phyloP scores from a whole-genome alignment of 495 filamentous ascomycete genomes.

The Daldinia caldariorum region DNA sequence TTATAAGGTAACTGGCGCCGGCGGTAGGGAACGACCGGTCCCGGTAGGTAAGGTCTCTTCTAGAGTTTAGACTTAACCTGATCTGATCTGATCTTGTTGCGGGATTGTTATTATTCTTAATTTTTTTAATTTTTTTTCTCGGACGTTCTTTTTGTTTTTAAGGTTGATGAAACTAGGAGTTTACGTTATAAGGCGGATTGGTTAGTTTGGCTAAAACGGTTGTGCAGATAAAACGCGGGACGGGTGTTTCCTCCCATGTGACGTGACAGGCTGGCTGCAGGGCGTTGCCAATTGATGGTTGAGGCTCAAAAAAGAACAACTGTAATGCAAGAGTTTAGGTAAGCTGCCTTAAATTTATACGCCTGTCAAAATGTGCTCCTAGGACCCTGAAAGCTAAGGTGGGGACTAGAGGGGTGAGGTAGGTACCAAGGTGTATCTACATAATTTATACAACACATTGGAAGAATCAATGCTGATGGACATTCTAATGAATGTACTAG shows the following conservation, averaged over 20 bases:
- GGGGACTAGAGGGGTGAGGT: background rate
- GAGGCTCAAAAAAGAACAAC: slow-evolving; percentile 28
- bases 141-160: background rate
- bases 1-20: background rate
- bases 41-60: slow-evolving; percentile 13
- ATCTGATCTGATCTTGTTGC: background rate
- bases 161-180: background rate
- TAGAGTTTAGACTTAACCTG: slow-evolving; percentile 8
- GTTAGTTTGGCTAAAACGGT: slow-evolving; percentile 7
- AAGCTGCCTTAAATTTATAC: slow-evolving; percentile 14
- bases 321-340: slow-evolving; percentile 28
- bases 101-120: too few relatives aligned
- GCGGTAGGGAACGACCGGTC: background rate
- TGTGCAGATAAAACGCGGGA: background rate
- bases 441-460: slow-evolving; percentile 11
- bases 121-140: too few relatives aligned
- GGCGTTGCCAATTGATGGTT: slow-evolving; percentile 15
- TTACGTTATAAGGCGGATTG: slow-evolving; percentile 13
- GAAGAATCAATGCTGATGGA: background rate
- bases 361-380: background rate
- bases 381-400: slow-evolving; percentile 9
- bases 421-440: slow-evolving; percentile 6
- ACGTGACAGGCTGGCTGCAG: slow-evolving; percentile 19
- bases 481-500: background rate
- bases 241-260: slow-evolving; percentile 18